These are phyloP conservation scores for Paraphaeosphaeria minitans DNA, from an alignment of 2,329 filamentous ascomycete species.

Conservation along the genomic window DNA sequence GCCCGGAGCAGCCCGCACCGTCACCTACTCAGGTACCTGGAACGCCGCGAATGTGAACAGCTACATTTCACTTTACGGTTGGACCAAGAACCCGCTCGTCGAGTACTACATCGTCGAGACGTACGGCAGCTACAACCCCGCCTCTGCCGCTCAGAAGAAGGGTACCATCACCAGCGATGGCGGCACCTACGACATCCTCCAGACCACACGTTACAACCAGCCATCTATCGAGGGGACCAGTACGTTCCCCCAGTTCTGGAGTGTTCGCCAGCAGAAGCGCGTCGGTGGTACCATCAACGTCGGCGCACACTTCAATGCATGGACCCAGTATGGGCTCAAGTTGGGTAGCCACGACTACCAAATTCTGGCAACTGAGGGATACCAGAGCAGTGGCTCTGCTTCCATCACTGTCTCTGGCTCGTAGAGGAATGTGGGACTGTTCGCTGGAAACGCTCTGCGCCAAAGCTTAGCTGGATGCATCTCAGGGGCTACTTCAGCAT, in stretches of 20 bases:
- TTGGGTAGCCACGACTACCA: constrained; percentile 59
- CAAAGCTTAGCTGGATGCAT: background rate
- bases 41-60: constrained; percentile 53
- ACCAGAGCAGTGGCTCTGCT: constrained; percentile 56
- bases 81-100: constrained; percentile 59
- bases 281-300: constrained; percentile 57
- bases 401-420: constrained; percentile 50
- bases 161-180: constrained; percentile 60
- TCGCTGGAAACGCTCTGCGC: background rate
- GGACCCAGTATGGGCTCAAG: constrained; percentile 55
- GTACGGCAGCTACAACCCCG: constrained; percentile 57
- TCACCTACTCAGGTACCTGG: constrained; percentile 58
- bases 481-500: background rate
- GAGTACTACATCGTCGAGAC: constrained; percentile 65
- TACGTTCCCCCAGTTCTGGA: constrained; percentile 63
- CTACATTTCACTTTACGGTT: constrained; percentile 64
- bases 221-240: constrained; percentile 60
- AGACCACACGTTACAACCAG: constrained; percentile 56
- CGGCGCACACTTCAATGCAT: constrained; percentile 60
- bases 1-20: constrained; percentile 55
- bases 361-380: constrained; percentile 62
- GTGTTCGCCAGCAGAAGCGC: constrained; percentile 57
- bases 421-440: background rate
- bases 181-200: constrained; percentile 59
- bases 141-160: constrained; percentile 54